Conservation (phyloP, 371 early-diverging fungal genomes). For the Lichtheimia ramosa region DNA sequence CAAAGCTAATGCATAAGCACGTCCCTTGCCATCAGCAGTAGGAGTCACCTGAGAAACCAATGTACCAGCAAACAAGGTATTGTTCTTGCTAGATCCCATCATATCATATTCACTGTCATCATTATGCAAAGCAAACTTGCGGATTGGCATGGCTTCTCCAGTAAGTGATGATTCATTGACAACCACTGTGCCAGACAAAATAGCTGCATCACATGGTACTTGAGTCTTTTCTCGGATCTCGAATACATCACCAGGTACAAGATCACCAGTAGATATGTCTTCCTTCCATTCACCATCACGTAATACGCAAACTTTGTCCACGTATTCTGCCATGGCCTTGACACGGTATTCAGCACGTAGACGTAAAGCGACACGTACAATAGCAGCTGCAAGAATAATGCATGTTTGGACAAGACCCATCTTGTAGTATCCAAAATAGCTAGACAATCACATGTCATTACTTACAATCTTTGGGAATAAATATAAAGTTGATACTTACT, state of each 20-base stretch:
- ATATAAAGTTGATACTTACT: conserved; percentile 27
- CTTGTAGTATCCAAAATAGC: conserved; percentile 66
- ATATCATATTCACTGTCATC: conserved; percentile 41
- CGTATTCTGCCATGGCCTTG: conserved; percentile 60
- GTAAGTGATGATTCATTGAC: conserved; percentile 85
- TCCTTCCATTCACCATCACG: conserved; percentile 62
- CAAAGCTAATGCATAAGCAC: conserved; percentile 55
- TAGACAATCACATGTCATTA: conserved; percentile 3
- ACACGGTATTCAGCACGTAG: conserved; percentile 60
- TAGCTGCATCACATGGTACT: conserved; percentile 65
- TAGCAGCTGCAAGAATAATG: conserved; percentile 65
- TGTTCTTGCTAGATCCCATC: conserved; percentile 42
- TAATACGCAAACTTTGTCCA: conserved; percentile 36
- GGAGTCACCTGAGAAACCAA: conserved; percentile 49
- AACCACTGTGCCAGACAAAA: conserved; percentile 71
- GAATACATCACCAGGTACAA: conserved; percentile 71
- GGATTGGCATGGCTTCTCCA: conserved; percentile 84
- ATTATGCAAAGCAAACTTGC: conserved; percentile 66
- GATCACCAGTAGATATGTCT: conserved; percentile 40
- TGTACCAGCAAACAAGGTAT: conserved; percentile 68
- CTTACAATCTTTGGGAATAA: not conserved
- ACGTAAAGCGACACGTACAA: conserved; percentile 61
- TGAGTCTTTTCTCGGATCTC: conserved; percentile 24
- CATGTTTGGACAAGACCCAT: conserved; percentile 71
- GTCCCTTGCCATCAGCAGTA: conserved; percentile 8